Conservation (phyloP, 2,329 filamentous ascomycete species). For the Zopfia rhizophila region DNA sequence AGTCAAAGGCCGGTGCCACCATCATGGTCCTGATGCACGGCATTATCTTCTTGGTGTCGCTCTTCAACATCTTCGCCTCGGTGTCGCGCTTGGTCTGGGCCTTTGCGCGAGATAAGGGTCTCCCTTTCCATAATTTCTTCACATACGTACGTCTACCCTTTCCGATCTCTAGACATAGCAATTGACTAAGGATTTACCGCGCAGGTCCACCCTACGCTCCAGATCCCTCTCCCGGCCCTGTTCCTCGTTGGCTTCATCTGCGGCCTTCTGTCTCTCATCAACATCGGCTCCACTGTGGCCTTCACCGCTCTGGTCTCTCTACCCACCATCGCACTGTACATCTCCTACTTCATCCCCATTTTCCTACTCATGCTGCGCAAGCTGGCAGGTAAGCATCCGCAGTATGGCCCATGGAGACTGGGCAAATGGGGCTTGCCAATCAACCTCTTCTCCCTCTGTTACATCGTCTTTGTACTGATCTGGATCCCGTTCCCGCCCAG, state of each 20-base stretch:
- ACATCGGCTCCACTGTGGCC: constrained; percentile 50
- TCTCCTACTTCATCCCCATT: constrained; percentile 39
- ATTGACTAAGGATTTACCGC: constrained; percentile 12
- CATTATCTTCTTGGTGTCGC: constrained; percentile 24
- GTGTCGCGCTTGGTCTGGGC: constrained; percentile 37
- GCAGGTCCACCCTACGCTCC: constrained; percentile 27
- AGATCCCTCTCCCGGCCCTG: constrained; percentile 32
- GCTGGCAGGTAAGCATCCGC: constrained; percentile 17
- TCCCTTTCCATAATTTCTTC: constrained; percentile 30
- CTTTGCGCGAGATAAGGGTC: constrained; percentile 37
- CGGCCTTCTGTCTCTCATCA: constrained; percentile 51
- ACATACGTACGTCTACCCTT: constrained; percentile 20
- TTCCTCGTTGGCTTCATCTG: constrained; percentile 39
- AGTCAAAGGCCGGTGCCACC: constrained; percentile 38
- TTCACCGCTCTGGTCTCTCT: constrained; percentile 52
- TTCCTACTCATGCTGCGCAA: constrained; percentile 32
- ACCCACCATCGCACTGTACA: constrained; percentile 30
- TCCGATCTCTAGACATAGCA: not conserved
- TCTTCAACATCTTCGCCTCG: constrained; percentile 43
- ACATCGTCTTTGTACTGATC: constrained; percentile 46
- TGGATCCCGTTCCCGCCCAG: constrained; percentile 46
- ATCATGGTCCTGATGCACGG: constrained; percentile 29
- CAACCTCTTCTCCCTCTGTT: constrained; percentile 46
- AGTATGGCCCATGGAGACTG: constrained; percentile 42
- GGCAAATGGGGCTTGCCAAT: constrained; percentile 46